These are phyloP conservation scores for Aspergillus chevalieri DNA, from an alignment of 2,329 filamentous ascomycete species.

Conservation along the genomic window DNA sequence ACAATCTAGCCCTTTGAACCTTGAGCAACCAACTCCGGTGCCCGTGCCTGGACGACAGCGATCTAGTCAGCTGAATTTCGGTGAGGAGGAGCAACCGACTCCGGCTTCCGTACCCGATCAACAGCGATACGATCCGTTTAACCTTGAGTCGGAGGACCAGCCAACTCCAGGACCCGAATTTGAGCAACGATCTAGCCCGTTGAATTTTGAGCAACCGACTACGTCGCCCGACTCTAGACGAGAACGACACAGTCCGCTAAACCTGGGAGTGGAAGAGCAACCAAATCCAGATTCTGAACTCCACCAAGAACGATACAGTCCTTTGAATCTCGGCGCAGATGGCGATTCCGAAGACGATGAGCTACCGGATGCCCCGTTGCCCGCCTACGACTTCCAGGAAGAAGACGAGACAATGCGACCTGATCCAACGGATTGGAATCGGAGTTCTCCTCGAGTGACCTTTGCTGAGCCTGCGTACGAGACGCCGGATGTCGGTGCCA, in stretches of 20 bases:
- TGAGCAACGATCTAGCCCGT: conserved; percentile 12
- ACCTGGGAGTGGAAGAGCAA: conserved; percentile 20
- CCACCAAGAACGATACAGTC: conserved; percentile 14
- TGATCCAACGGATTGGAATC: conserved; percentile 5
- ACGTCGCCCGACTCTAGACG: conserved; percentile 6
- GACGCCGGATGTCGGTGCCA: conserved; percentile 23
- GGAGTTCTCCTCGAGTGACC: conserved; percentile 12
- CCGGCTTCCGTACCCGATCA: not conserved
- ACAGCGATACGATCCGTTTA: no score
- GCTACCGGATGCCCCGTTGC: conserved; percentile 6
- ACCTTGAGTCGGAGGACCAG: not conserved
- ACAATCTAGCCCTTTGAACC: not conserved
- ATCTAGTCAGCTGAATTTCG: not conserved
- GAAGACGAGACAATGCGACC: conserved; percentile 8
- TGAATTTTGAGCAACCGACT: conserved; percentile 12
- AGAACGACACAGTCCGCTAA: conserved; percentile 19
- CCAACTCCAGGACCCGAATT: conserved; percentile 8
- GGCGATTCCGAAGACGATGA: conserved; percentile 19
- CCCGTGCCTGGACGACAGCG: no score
- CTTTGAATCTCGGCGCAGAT: conserved; percentile 26
- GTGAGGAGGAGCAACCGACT: conserved; percentile 11
- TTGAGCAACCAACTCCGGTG: not conserved
- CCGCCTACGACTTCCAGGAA: not conserved
- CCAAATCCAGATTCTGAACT: conserved; percentile 5
- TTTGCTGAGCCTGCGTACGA: conserved; percentile 20